These are phyloP conservation scores for Benincasa hispida DNA, from an alignment of 306 rosid species.

Conservation along the genomic window DNA sequence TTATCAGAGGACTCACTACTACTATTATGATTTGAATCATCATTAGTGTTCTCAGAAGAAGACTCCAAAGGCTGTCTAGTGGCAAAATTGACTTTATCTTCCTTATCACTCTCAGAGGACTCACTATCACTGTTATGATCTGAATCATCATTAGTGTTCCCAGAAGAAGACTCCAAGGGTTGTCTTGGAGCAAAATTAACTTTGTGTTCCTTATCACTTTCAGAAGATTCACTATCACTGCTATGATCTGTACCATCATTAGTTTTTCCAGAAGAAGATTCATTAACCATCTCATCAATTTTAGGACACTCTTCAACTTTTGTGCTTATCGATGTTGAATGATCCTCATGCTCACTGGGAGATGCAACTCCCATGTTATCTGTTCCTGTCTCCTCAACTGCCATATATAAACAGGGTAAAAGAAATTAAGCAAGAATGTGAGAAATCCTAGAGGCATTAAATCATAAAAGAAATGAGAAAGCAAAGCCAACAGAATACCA, in stretches of 20 bases:
- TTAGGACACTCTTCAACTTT: conserved; percentile 13
- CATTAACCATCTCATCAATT: conserved; percentile 14
- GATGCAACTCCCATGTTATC: conserved; percentile 14
- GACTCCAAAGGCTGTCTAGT: conserved; percentile 17
- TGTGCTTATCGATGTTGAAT: conserved; percentile 10
- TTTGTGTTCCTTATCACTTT: conserved; percentile 18
- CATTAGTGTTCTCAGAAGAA: conserved; percentile 13
- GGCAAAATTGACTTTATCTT: not conserved
- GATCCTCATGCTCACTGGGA: conserved; percentile 14
- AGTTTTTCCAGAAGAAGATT: conserved; percentile 16
- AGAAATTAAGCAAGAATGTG: not conserved
- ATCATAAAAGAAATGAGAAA: not conserved
- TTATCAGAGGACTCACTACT: conserved; percentile 10
- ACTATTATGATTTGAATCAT: conserved; percentile 12
- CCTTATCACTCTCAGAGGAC: conserved; percentile 9
- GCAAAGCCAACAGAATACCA: not conserved
- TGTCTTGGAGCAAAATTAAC: conserved; percentile 12
- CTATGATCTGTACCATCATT: conserved; percentile 8
- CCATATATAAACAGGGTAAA: not conserved
- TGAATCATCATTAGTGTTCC: conserved; percentile 12
- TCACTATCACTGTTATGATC: conserved; percentile 15
- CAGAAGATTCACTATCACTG: conserved; percentile 12
- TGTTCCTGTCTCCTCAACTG: conserved; percentile 18
- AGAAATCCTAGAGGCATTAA: not conserved
- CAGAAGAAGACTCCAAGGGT: conserved; percentile 15